Evolutionary conservation across 371 early-diverging fungal genomes (phyloP).

Genomic region (Syncephalis fuscata): DNA sequence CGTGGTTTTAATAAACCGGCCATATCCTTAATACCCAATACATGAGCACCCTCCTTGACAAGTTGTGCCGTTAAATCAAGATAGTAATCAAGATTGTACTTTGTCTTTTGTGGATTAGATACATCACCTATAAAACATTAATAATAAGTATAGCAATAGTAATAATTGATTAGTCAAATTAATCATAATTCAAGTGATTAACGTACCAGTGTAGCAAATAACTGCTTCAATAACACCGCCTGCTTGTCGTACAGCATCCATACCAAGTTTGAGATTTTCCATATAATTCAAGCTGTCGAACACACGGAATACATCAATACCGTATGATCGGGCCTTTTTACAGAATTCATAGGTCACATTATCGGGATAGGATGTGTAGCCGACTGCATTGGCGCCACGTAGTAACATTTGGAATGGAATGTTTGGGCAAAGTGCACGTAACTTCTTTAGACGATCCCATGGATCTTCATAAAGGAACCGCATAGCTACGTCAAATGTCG

Average conservation of each 20-base stretch:
- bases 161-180: too few relatives aligned
- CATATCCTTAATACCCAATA: conserved; percentile 94
- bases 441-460: conserved; percentile 71
- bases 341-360: conserved; percentile 92
- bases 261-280: conserved; percentile 87
- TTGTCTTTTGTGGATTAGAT: conserved; percentile 51
- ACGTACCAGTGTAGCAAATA: conserved; percentile 73
- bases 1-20: conserved; percentile 88
- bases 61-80: conserved; percentile 74
- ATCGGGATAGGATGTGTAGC: conserved; percentile 93
- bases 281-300: conserved; percentile 92
- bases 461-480: conserved; percentile 90
- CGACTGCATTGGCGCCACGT: conserved; percentile 94
- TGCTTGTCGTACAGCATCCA: conserved; percentile 82
- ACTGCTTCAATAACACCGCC: conserved; percentile 90
- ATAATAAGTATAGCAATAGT: too few relatives aligned
- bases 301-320: conserved; percentile 92
- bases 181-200: too few relatives aligned
- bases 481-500: conserved; percentile 91
- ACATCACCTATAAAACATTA: conserved; percentile 29
- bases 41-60: conserved; percentile 82
- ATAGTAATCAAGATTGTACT: conserved; percentile 84
- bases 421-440: conserved; percentile 84
- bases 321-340: conserved; percentile 68
- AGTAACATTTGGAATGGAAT: conserved; percentile 96